A percentile compares a stretch with the other conserved stretches of the same genome.
Evolutionary conservation across 192 early-diverging fungal genomes (phyloP).

Genomic region (Paraglomus occultum): DNA sequence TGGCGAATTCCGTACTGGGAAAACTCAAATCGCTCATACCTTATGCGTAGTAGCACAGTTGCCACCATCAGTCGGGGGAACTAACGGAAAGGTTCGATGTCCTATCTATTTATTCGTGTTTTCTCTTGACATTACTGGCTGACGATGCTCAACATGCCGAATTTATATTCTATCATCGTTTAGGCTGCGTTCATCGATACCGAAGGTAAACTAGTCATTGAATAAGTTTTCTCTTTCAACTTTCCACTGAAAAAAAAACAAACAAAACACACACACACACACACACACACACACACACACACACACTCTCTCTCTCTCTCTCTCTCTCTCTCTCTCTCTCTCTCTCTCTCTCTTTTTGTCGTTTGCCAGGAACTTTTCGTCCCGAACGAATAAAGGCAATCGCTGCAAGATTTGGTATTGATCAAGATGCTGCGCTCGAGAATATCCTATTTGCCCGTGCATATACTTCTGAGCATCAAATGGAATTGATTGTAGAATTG

Average conservation of each 20-base stretch:
- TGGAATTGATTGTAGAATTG: conserved; percentile 73
- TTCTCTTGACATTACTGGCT: conserved; percentile 9
- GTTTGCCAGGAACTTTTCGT: conserved; percentile 73
- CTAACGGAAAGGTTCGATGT: conserved; percentile 62
- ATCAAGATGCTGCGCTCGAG: conserved; percentile 63
- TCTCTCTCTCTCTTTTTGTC: too few species aligned
- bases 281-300: too few species aligned
- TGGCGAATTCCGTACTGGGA: conserved; percentile 85
- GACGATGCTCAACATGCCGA: background rate
- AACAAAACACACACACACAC: too few species aligned
- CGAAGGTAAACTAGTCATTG: conserved; percentile 32
- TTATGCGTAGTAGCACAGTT: conserved; percentile 76
- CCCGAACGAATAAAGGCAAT: conserved; percentile 76
- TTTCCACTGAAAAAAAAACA: background rate
- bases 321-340: too few species aligned
- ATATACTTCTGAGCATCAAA: conserved; percentile 82
- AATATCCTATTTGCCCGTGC: conserved; percentile 80
- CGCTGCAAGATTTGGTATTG: conserved; percentile 66
- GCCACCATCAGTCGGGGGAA: conserved; percentile 69
- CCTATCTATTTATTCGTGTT: background rate
- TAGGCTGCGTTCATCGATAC: conserved; percentile 42
- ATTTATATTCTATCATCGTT: background rate
- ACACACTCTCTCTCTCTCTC: too few species aligned
- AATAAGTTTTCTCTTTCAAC: background rate
- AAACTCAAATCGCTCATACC: conserved; percentile 81